Base-by-base conservation (phyloP, 2,329 filamentous ascomycete genomes). In the Colletotrichum caudatum region DNA sequence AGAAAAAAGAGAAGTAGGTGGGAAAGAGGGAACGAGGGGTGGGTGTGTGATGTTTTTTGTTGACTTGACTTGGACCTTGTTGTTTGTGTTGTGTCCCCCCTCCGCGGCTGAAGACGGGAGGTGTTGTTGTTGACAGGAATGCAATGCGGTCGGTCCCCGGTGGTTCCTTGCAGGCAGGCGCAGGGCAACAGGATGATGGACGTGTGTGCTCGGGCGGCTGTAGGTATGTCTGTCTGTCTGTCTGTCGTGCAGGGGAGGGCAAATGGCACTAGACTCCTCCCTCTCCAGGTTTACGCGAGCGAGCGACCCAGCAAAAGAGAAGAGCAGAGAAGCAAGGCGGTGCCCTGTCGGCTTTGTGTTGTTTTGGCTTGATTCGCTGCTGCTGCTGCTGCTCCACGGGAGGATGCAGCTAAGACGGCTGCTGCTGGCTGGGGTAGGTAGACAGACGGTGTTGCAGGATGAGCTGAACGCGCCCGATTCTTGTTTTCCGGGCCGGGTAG, bases 81-180 rank as follows among this genome's bases (percentile, higher is more conserved):
- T 71, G 65, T 69, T 68, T 59, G 58, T 69, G 58, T 64, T 54
- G 29, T 29, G 29, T 29, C 29, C 69, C 64, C 18, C 58, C 64
- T 66, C 64, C 33, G 33, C 60, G 53, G 60, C 60, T 51, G 48
- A 63, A n/a, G 53, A 53, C 46, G 62, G 46, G 58, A 57, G 64
- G 50, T 71, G 68, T 63, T 63, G 68, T 71, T 64, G 69, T 71
- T 71, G 59, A 72, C 65, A 69, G 65, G 69, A 72, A 72, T 72
- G 69, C 65, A 29, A 29, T 29, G 29, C 29, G 29, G 26, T 29
- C 26, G 65, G 33, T 51, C 50, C 59, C 39, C 65, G 64, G 69
- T 54, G 64, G 65, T 69, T 54, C 50, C 46, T 71, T 35, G 26
- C 53, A 44, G 33, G 63, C 60, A 63, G 60, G 18, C 9, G 18